Evolutionary conservation across 1,284 basidiomycete genomes (phyloP), one percentile per base, ranked within the genome.

Genomic region (Porodaedalea pini): DNA sequence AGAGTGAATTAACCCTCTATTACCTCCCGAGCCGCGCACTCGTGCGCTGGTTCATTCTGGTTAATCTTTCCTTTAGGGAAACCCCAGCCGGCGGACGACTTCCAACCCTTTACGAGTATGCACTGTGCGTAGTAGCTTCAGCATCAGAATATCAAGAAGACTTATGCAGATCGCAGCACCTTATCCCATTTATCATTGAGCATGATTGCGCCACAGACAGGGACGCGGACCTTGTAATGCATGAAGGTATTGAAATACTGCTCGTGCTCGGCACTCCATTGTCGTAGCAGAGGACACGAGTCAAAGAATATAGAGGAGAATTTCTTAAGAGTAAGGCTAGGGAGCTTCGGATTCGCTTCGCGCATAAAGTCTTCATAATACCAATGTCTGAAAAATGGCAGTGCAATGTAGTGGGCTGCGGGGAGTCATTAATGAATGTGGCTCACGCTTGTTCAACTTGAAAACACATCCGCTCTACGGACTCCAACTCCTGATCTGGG

Each of bases 31-130:
- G 92, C 80, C 4, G 95, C 95, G 72, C 95, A 97, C 64, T 81
- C 81, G 62, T 85, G 78, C 63, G 88, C 81, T 41, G 87, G 83
- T 73, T 98, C 94, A 61, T 89, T 82, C 70, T 96, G 88, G 67
- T 99, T 99, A 72, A 99, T 99, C 76, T 99, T 99, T 52, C 97
- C 97, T 70, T 97, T 94, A 1, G 97, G 97, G 71, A 99, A 99
- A 27, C 93, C 92, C 97, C 97, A 99, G 3, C 94, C 92, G 4
- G 96, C 90, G 23, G 88, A 92, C 21, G 92, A 86, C 73, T 98
- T 98, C 93, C 93, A 99, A 3, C 97, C 97, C 71, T 98, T 96
- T 51, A 99, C 94, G 61, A 98, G 81, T 15, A 98, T 78, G 68
- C 90, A 93, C 92, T 95, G 37, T 47, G 49, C 29, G 23, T 19